phyloP scores from a whole-genome alignment of 164 flowering plant genomes.

The Piper longum region DNA sequence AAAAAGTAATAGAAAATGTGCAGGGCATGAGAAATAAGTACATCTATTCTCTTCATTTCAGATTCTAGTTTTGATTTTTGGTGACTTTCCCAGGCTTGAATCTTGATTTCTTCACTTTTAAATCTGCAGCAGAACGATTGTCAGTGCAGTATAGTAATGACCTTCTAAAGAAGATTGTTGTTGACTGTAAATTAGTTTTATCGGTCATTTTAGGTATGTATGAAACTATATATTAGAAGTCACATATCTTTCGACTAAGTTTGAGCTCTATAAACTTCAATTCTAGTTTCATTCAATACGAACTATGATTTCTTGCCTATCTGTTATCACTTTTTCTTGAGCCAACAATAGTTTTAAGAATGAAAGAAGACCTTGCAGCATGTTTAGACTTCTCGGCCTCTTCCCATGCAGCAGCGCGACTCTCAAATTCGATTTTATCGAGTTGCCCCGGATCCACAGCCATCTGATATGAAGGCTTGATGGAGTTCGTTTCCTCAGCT shows the following conservation, averaged over 20 bases:
- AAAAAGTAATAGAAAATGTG: too few species aligned
- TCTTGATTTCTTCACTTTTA: conserved; percentile 71
- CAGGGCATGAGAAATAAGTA: conserved; percentile 6
- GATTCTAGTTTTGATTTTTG: conserved; percentile 68
- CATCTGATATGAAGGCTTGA: conserved; percentile 12
- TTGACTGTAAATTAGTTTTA: too few species aligned
- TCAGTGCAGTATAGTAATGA: neutral
- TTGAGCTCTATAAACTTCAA: too few species aligned
- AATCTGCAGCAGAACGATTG: conserved; percentile 24
- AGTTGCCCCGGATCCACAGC: conserved; percentile 21
- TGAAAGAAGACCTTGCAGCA: conserved; percentile 48
- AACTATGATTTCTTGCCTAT: too few species aligned
- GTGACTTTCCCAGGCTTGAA: conserved; percentile 87
- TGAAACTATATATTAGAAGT: too few species aligned
- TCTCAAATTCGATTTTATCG: conserved; percentile 34
- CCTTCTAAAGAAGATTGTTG: too few species aligned
- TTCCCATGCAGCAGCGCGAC: conserved; percentile 82
- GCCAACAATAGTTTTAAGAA: neutral
- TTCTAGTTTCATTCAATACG: too few species aligned
- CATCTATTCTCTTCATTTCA: conserved; percentile 73
- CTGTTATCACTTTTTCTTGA: neutral
- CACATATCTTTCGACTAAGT: too few species aligned
- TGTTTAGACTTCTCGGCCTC: conserved; percentile 84
- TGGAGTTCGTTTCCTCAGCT: conserved; percentile 44
- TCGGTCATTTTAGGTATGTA: too few species aligned